Evolutionary conservation across 441 rosid species (phyloP).

Genomic region (Erodium moschatum): DNA sequence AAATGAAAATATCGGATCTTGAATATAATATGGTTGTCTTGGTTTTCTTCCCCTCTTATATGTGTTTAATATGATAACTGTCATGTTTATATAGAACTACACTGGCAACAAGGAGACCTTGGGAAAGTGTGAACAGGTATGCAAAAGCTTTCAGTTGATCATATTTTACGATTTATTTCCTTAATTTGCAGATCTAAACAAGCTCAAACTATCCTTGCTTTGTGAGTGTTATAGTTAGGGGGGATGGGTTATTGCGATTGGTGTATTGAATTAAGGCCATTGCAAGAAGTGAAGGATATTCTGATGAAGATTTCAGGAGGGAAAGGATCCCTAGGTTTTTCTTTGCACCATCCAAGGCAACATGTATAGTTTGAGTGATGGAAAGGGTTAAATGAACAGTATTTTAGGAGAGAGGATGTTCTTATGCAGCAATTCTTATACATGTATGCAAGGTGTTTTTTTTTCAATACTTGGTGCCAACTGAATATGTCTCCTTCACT

Average conservation of each 20-base stretch:
- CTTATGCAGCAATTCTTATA: too few relatives aligned
- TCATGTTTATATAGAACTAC: constrained; percentile 43
- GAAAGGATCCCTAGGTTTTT: neutral
- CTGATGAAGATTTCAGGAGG: neutral
- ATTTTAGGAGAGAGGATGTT: too few relatives aligned
- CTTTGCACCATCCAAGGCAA: neutral
- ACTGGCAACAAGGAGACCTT: constrained; percentile 67
- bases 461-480: too few relatives aligned
- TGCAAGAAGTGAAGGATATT: neutral
- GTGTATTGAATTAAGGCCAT: neutral
- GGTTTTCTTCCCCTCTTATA: constrained; percentile 3
- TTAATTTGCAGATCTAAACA: neutral
- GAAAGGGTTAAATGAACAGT: neutral
- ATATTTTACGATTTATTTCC: constrained; percentile 9
- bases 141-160: constrained; percentile 18
- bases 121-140: constrained; percentile 97
- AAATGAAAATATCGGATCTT: neutral
- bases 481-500: too few relatives aligned
- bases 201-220: neutral
- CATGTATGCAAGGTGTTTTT: too few relatives aligned
- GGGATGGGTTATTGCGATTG: neutral
- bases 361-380: neutral
- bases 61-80: constrained; percentile 20
- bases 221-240: neutral
- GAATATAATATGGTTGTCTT: neutral